Base-by-base conservation (phyloP, 108 stramenopile genomes). In the Chaetoceros muelleri region DNA sequence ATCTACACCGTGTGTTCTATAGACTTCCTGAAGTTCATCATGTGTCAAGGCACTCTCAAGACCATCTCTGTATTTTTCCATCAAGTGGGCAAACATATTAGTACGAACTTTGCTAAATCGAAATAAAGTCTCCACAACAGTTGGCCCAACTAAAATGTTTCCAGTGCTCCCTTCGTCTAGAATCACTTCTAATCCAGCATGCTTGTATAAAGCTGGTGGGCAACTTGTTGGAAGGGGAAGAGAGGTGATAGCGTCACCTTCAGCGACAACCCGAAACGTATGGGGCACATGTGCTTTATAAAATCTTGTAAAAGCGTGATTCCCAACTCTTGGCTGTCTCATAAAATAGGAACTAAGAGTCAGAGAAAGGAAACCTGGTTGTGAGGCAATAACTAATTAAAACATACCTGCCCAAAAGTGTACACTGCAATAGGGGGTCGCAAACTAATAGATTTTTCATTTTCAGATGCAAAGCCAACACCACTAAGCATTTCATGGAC, bases 231-330 rank as follows among this genome's bases (percentile, higher is more conserved):
- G 44, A 31, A 65, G 69, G 5, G 83, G 84, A 66, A 89, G 72
- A 5, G 75, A 57, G 20, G 84, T 85, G 52, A 84, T 59, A 50
- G 82, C 78, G 55, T 87, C 86, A 18, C 86, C 82, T 55, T 84
- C 86, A 24, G 77, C 76, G 28, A 75, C 75, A n/a, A 81, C 74
- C 19, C 86, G 68, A 58, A 81, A 88, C 1, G 81, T 73, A 62
- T 88, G 87, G 28, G 83, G 81, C 24, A 88, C 87, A 26, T 79
- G 56, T 47, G 81, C 74, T 45, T 85, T 82, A 70, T 82, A 89
- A 16, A 83, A 40, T 13, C 64, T 61, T 31, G 82, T 67, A 60
- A 90, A 90, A 8, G 82, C 70, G 17, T 44, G 20, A 56, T 79
- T 81, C 0, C 70, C 75, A 44, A 72, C 70, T 23, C 74, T 67